Percentiles rank a stretch among this genome's conserved stretches.
phyloP scores from a whole-genome alignment of 768 basidiomycete species.

The Leccinum subtestaceum region DNA sequence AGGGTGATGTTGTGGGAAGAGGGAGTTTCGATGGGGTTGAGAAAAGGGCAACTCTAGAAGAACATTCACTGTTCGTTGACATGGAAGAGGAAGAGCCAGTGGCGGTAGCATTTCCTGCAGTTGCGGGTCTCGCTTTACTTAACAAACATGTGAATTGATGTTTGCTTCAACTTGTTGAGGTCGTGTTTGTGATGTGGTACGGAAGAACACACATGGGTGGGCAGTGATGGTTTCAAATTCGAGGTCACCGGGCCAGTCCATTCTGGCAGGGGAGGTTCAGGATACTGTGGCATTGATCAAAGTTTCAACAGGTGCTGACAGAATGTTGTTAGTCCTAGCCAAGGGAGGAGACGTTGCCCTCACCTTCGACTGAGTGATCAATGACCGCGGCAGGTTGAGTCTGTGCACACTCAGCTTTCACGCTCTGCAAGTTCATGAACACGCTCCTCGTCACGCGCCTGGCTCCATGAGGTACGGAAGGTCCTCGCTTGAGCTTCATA shows the following conservation, averaged over 20 bases:
- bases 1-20: constrained; percentile 18
- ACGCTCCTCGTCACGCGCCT: too few relatives aligned
- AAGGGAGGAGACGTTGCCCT: background rate
- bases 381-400: background rate
- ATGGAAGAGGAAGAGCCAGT: background rate
- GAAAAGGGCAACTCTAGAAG: constrained; percentile 4
- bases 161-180: constrained; percentile 15
- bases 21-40: constrained; percentile 30
- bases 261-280: constrained; percentile 11
- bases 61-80: constrained; percentile 7
- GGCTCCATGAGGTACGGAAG: too few relatives aligned
- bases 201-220: constrained; percentile 6
- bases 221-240: background rate
- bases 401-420: too few relatives aligned
- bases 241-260: background rate
- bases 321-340: constrained; percentile 2
- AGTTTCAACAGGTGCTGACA: background rate
- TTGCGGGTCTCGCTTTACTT: constrained; percentile 9
- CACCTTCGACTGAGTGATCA: constrained; percentile 1
- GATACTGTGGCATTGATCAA: background rate
- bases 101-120: background rate
- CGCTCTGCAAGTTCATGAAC: too few relatives aligned
- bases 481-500: too few relatives aligned
- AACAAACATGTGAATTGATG: constrained; percentile 25
- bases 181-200: constrained; percentile 4